Conservation (phyloP, 768 basidiomycete genomes). For the Trametes punicea region DNA sequence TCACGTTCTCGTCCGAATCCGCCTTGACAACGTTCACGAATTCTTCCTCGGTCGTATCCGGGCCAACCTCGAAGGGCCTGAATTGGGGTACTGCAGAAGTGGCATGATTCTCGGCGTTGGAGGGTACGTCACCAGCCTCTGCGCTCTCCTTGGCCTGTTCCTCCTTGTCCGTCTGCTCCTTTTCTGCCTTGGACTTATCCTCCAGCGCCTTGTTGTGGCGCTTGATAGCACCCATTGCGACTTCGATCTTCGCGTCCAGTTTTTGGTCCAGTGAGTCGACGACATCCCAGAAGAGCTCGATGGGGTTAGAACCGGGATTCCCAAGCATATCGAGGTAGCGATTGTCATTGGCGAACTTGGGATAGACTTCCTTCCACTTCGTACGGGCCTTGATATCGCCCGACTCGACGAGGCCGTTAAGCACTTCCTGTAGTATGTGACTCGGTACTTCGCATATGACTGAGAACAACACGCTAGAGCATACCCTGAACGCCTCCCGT, state of each 20-base stretch:
- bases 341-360: slow-evolving; percentile 67
- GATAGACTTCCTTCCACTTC: slow-evolving; percentile 91
- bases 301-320: slow-evolving; percentile 88
- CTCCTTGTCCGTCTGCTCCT: slow-evolving; percentile 33
- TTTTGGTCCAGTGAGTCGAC: slow-evolving; percentile 86
- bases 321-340: slow-evolving; percentile 90
- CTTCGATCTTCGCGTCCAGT: slow-evolving; percentile 73
- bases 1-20: slow-evolving; percentile 50
- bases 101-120: slow-evolving; percentile 14
- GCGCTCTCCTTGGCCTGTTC: slow-evolving; percentile 24
- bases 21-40: slow-evolving; percentile 56
- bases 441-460: neutral
- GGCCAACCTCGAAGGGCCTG: slow-evolving; percentile 40
- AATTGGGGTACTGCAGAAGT: slow-evolving; percentile 13
- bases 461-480: neutral
- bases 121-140: slow-evolving; percentile 29
- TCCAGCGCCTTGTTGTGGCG: slow-evolving; percentile 40
- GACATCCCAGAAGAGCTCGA: slow-evolving; percentile 95
- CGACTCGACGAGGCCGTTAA: slow-evolving; percentile 61
- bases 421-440: slow-evolving; percentile 49
- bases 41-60: slow-evolving; percentile 65
- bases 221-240: slow-evolving; percentile 60
- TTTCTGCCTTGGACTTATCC: slow-evolving; percentile 29
- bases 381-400: slow-evolving; percentile 75
- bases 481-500: slow-evolving; percentile 85